phyloP scores from a whole-genome alignment of 2,329 filamentous ascomycete species.

The Aspergillus chevalieri region DNA sequence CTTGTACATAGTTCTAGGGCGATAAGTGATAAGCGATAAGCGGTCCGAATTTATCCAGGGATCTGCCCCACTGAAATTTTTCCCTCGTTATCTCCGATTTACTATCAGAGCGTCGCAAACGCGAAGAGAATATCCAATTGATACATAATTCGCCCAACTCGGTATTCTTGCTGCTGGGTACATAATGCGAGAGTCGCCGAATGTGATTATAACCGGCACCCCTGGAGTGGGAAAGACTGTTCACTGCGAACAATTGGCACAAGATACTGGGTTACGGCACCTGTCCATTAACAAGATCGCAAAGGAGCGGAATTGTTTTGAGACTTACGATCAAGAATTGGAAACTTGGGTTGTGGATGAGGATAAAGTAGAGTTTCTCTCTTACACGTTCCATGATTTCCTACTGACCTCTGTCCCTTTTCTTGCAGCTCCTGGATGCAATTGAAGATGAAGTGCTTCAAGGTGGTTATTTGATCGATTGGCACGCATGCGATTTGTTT shows the following conservation, averaged over 20 bases:
- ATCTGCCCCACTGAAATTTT: neutral
- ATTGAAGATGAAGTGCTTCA: slow-evolving; percentile 73
- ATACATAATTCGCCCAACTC: neutral
- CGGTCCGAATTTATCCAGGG: neutral
- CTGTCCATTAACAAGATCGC: slow-evolving; percentile 85
- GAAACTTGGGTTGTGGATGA: slow-evolving; percentile 93
- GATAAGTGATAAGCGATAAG: neutral
- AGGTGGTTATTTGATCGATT: slow-evolving; percentile 88
- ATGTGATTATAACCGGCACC: slow-evolving; percentile 92
- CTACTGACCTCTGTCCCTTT: neutral
- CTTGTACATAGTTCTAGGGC: neutral
- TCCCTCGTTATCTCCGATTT: neutral
- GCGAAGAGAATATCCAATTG: neutral
- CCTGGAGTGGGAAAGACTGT: slow-evolving; percentile 95
- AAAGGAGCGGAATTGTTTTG: slow-evolving; percentile 80
- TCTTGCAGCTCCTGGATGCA: slow-evolving; percentile 65
- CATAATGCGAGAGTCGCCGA: slow-evolving; percentile 52
- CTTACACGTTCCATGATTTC: slow-evolving; percentile 1
- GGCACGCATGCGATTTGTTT: slow-evolving; percentile 96
- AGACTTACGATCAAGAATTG: slow-evolving; percentile 78
- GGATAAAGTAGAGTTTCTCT: slow-evolving; percentile 62
- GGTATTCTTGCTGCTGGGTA: slow-evolving; percentile 1
- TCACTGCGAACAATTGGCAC: slow-evolving; percentile 74
- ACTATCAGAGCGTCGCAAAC: neutral
- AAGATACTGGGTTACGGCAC: slow-evolving; percentile 71